A percentile compares a stretch with the other conserved stretches of the same genome.
phyloP scores from a whole-genome alignment of 2,329 filamentous ascomycete species.

The Aspergillus tanneri region DNA sequence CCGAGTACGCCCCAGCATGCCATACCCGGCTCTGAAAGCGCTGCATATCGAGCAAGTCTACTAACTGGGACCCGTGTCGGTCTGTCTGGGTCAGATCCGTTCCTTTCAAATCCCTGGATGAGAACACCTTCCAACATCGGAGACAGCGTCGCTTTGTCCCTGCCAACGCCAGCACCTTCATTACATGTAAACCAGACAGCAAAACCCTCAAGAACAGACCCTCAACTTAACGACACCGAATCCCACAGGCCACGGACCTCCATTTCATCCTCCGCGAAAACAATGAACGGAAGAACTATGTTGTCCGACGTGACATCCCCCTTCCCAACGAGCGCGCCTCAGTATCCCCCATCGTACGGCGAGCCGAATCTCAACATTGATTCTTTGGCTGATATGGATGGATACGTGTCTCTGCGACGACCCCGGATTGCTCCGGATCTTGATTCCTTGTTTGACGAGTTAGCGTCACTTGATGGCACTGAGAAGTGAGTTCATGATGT shows the following conservation, averaged over 20 bases:
- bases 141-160: conserved; percentile 24
- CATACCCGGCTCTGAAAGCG: conserved; percentile 1
- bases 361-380: conserved; percentile 29
- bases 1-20: conserved; percentile 5
- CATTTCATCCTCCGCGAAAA: conserved; percentile 22
- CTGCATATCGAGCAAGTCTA: conserved; percentile 4
- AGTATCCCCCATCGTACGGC: conserved; percentile 29
- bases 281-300: conserved; percentile 19
- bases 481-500: conserved; percentile 40
- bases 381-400: conserved; percentile 32
- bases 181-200: conserved; percentile 23
- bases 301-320: conserved; percentile 25
- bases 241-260: conserved; percentile 16
- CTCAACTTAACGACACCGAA: conserved; percentile 19
- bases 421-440: conserved; percentile 38
- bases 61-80: conserved; percentile 12
- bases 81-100: conserved; percentile 20
- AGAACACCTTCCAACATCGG: conserved; percentile 26
- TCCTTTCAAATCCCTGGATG: conserved; percentile 31
- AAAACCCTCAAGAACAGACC: conserved; percentile 20
- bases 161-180: conserved; percentile 31
- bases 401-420: conserved; percentile 27
- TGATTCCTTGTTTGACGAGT: conserved; percentile 58
- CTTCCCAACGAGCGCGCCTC: conserved; percentile 22
- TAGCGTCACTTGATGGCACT: conserved; percentile 56